These are phyloP conservation scores for Macadamia integrifolia DNA, from an alignment of 164 flowering plant species.

Conservation along the genomic window DNA sequence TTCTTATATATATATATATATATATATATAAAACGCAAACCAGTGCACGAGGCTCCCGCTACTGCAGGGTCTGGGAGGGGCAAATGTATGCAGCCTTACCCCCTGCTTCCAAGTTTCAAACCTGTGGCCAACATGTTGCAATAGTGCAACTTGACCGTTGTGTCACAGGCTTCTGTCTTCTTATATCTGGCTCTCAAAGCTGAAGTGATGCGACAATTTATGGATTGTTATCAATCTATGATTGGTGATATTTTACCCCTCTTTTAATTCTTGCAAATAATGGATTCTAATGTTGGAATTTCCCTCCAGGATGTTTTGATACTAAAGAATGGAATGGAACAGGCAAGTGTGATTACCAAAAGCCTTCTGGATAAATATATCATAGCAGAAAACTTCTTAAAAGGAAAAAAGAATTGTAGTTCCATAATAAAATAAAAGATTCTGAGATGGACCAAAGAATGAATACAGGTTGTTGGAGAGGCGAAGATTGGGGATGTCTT, in stretches of 20 bases:
- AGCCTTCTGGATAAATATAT: neutral
- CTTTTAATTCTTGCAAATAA: neutral
- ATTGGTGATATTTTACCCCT: neutral
- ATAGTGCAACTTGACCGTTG: too few species aligned
- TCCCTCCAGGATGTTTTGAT: constrained; percentile 65
- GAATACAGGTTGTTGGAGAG: constrained; percentile 64
- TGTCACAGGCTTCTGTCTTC: too few species aligned
- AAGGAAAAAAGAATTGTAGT: neutral
- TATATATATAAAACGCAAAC: neutral
- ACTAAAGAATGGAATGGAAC: constrained; percentile 58
- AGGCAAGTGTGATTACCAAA: constrained; percentile 32
- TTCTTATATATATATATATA: neutral
- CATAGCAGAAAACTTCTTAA: neutral
- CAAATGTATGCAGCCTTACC: too few species aligned
- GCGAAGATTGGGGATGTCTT: constrained; percentile 62
- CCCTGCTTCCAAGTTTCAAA: too few species aligned
- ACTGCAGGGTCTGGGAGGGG: too few species aligned
- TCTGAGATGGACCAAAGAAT: neutral
- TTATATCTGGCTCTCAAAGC: neutral
- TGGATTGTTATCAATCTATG: too few species aligned
- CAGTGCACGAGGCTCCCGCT: too few species aligned
- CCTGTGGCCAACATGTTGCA: too few species aligned
- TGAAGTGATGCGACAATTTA: too few species aligned
- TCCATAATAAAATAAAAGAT: neutral
- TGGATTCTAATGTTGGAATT: constrained; percentile 6